Conservation (phyloP, 2,329 filamentous ascomycete species). For the Aspergillus quadrilineatus region DNA sequence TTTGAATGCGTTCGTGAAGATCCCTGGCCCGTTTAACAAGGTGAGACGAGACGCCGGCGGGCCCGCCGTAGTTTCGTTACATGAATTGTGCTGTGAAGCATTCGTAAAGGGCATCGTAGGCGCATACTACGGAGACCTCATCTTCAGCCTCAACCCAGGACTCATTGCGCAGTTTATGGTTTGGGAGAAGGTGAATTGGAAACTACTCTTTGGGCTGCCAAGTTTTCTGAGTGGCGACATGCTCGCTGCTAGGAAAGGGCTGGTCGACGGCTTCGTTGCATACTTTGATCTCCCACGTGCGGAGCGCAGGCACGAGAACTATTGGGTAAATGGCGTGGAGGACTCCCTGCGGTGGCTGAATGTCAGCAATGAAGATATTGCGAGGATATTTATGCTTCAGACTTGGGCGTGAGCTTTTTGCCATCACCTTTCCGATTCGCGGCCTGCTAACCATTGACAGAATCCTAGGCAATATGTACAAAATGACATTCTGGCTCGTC, state of each 20-base stretch:
- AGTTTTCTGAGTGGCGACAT: constrained; percentile 3
- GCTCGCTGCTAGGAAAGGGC: neutral
- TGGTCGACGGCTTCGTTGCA: neutral
- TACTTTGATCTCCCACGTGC: neutral
- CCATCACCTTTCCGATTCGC: neutral
- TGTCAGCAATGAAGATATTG: neutral
- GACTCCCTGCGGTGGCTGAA: neutral
- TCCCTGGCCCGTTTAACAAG: too few species aligned
- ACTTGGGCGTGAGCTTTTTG: neutral
- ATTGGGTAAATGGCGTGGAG: neutral
- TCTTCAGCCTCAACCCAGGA: constrained; percentile 1
- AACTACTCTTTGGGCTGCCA: constrained; percentile 1
- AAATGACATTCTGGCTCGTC: constrained; percentile 5
- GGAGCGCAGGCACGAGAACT: neutral
- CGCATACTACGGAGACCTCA: constrained; percentile 3
- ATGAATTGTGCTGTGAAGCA: neutral
- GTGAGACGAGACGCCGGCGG: neutral
- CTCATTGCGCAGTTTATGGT: neutral
- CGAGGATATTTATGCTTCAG: neutral
- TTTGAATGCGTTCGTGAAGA: neutral
- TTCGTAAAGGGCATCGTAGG: constrained; percentile 3
- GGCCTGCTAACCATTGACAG: neutral
- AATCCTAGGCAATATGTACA: constrained; percentile 8
- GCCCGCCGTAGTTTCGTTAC: neutral
- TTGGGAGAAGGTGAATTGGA: constrained; percentile 5